Evolutionary conservation across 2,329 filamentous ascomycete species (phyloP), one percentile per base, ranked within the genome.

Genomic region (Penicillium psychrosexuale): DNA sequence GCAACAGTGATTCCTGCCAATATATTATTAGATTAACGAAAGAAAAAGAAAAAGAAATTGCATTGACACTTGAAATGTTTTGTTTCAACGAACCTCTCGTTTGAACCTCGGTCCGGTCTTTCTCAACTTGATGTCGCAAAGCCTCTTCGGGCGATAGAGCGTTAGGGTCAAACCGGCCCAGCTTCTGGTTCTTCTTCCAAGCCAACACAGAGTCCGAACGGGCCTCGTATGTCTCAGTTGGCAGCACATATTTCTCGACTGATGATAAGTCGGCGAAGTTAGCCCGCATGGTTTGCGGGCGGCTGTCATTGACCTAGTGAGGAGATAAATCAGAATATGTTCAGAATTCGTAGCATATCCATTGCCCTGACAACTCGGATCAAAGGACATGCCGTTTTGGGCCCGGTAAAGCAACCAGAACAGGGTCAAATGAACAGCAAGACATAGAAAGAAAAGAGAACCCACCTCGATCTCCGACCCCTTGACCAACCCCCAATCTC

Each of bases 91-190:
- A 87, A 75, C 87, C 86, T 71, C 87, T 84, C 52, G 82, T 81
- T 60, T 82, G 77, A 61, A 96, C 80, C 68, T 95, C 90, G 11
- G 53, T 52, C 7, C 56, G 56, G 55, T 78, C 76, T 53, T 83
- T 82, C 61, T 86, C 80, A 39, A 87, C 81, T 37, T 86, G 86
- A 15, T 83, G 81, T 54, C 89, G 78, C 71, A 89, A 89, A 60
- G 89, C 83, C 69, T 90, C 81, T 70, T 91, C 87, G 22, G 88
- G 83, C 57, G 80, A 84, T 17, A 89, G 85, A 8, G 91, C 90
- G 64, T 87, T 81, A 12, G 94, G 94, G 70, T 97, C 91, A 75
- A 99, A 99, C 34, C 94, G 90, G 47, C 94, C 94, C n/a, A 97
- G 84, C 72, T 95, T 92, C 73, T 96, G 87, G n/a, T 85, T 79